phyloP scores from a whole-genome alignment of 2,329 filamentous ascomycete species.

The Neurospora sp. region DNA sequence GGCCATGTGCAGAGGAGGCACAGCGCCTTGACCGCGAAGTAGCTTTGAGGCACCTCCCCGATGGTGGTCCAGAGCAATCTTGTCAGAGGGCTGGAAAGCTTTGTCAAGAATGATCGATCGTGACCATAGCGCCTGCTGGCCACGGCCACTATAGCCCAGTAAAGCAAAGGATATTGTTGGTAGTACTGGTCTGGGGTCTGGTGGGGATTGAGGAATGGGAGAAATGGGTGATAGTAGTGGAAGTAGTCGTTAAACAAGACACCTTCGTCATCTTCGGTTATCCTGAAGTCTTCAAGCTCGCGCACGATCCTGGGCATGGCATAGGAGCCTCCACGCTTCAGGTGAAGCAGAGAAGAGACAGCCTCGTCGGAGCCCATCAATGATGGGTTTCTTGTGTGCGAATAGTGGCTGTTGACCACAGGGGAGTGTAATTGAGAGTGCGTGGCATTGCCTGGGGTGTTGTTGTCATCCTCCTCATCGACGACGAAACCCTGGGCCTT shows the following conservation, averaged over 20 bases:
- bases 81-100: conserved; percentile 58
- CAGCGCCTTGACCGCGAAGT: conserved; percentile 72
- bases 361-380: conserved; percentile 61
- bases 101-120: conserved; percentile 55
- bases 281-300: conserved; percentile 52
- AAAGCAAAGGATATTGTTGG: conserved; percentile 68
- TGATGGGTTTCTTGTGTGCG: conserved; percentile 52
- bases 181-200: conserved; percentile 66
- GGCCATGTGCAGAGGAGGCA: conserved; percentile 77
- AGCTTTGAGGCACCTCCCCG: conserved; percentile 66
- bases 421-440: conserved; percentile 50
- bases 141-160: conserved; percentile 74
- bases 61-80: conserved; percentile 69
- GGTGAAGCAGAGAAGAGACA: conserved; percentile 55
- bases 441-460: conserved; percentile 18
- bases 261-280: conserved; percentile 53
- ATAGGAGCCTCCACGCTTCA: conserved; percentile 56
- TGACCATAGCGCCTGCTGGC: conserved; percentile 60
- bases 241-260: conserved; percentile 69
- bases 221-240: conserved; percentile 63
- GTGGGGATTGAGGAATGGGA: conserved; percentile 62
- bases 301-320: conserved; percentile 49
- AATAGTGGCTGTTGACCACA: conserved; percentile 45
- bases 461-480: conserved; percentile 45
- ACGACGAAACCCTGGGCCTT: conserved; percentile 48